Percentiles rank a stretch among this genome's conserved stretches.
Conservation (phyloP, 805 yeast genomes). For the Suhomyces sp. region DNA sequence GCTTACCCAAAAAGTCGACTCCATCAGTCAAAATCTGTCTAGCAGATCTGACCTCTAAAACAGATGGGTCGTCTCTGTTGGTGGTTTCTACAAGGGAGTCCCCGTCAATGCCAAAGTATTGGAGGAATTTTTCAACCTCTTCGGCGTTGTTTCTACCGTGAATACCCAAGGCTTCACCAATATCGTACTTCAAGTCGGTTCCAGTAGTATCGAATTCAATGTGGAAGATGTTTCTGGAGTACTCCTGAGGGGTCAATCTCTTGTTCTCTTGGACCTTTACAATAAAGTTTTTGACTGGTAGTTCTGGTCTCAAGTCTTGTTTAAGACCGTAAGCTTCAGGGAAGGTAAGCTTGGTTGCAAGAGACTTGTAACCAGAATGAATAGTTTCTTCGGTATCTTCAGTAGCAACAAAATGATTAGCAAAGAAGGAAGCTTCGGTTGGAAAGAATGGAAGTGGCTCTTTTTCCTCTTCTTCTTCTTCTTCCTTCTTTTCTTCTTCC, state of each 20-base stretch:
- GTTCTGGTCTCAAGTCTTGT: conserved; percentile 79
- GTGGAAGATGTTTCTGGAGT: conserved; percentile 94
- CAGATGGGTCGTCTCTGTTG: conserved; percentile 55
- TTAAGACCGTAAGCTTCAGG: conserved; percentile 68
- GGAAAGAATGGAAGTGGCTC: conserved; percentile 48
- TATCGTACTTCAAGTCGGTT: conserved; percentile 85
- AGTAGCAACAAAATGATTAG: conserved; percentile 52
- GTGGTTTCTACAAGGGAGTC: conserved; percentile 69
- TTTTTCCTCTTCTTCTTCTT: conserved; percentile 23
- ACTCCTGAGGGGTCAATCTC: conserved; percentile 85
- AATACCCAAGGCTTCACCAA: conserved; percentile 95
- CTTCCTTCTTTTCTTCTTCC: conserved; percentile 15
- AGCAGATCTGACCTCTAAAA: conserved; percentile 73
- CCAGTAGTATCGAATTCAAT: conserved; percentile 90
- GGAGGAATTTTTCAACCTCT: conserved; percentile 66
- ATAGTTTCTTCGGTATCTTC: conserved; percentile 39
- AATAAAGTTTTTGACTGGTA: conserved; percentile 78
- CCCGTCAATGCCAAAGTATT: conserved; percentile 67
- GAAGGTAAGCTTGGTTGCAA: conserved; percentile 73
- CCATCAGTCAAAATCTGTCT: conserved; percentile 78
- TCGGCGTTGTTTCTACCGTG: conserved; percentile 80
- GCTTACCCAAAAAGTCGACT: conserved; percentile 88
- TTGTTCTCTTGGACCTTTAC: conserved; percentile 89
- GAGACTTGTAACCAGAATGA: conserved; percentile 38
- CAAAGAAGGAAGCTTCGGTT: conserved; percentile 60